phyloP scores from a whole-genome alignment of 225 moss, liverwort and hornwort species.

The Sphagnum tenellum region DNA sequence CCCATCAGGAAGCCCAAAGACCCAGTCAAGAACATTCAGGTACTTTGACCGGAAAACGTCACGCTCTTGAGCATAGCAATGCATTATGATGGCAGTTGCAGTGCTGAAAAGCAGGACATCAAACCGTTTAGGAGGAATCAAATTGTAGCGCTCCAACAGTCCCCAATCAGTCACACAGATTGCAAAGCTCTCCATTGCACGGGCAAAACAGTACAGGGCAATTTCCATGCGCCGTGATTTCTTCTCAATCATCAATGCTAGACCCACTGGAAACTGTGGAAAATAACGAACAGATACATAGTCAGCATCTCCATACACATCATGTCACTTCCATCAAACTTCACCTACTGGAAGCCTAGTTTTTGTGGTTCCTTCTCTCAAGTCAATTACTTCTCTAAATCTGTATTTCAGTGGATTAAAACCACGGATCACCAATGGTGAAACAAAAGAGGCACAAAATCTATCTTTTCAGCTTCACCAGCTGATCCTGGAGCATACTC shows the following conservation, averaged over 20 bases:
- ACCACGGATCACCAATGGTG: no score
- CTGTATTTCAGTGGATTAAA: no score
- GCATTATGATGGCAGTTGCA: conserved; percentile 93
- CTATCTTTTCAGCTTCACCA: no score
- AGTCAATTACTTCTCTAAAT: no score
- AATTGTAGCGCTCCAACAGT: conserved; percentile 43
- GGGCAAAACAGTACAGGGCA: conserved; percentile 82
- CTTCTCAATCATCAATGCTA: conserved; percentile 81
- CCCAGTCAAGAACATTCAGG: conserved; percentile 96
- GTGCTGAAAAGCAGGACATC: conserved; percentile 88
- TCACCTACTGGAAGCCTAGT: no score
- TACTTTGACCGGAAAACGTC: conserved; percentile 96
- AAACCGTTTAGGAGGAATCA: conserved; percentile 59
- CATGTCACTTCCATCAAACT: no score
- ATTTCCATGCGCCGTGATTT: conserved; percentile 98
- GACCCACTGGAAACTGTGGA: conserved; percentile 72
- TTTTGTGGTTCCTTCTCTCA: no score
- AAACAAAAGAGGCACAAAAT: no score
- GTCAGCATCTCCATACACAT: neutral
- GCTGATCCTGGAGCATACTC: no score
- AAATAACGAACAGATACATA: neutral
- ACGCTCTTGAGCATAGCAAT: conserved; percentile 92
- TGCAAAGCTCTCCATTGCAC: conserved; percentile 92
- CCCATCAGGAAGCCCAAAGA: conserved; percentile 78
- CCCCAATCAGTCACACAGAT: conserved; percentile 69